phyloP scores from a whole-genome alignment of 108 stramenopile species.

The Aurantiochytrium sp. region DNA sequence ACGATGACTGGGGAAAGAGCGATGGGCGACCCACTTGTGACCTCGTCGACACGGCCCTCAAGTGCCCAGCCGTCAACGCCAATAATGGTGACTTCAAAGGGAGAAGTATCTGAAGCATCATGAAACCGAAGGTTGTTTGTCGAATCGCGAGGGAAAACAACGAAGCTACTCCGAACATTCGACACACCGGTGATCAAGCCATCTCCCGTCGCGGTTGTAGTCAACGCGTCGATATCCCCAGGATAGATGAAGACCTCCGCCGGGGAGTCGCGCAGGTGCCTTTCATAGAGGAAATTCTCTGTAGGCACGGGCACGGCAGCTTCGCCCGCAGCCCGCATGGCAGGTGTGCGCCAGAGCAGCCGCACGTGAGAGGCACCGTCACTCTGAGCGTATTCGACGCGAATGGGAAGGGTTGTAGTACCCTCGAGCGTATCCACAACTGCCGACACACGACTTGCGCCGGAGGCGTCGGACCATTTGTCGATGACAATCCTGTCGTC shows the following conservation, averaged over 20 bases:
- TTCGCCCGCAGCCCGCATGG: not conserved
- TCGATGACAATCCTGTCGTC: slow-evolving; percentile 41
- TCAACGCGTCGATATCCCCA: slow-evolving; percentile 25
- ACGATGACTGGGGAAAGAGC: not conserved
- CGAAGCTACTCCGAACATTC: slow-evolving; percentile 49
- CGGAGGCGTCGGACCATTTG: not conserved
- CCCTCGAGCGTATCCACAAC: not conserved
- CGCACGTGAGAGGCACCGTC: slow-evolving; percentile 41
- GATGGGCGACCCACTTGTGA: not conserved
- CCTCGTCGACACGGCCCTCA: slow-evolving; percentile 51
- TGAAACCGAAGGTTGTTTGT: slow-evolving; percentile 54
- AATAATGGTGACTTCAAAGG: slow-evolving; percentile 44
- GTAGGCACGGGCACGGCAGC: slow-evolving; percentile 39
- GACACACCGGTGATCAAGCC: slow-evolving; percentile 52
- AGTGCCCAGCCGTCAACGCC: slow-evolving; percentile 65
- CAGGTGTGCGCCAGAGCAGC: slow-evolving; percentile 38
- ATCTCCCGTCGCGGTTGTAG: slow-evolving; percentile 45
- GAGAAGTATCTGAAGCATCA: slow-evolving; percentile 42
- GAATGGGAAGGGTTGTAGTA: slow-evolving; percentile 34
- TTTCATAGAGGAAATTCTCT: slow-evolving; percentile 42
- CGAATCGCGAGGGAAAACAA: slow-evolving; percentile 50
- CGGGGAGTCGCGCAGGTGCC: slow-evolving; percentile 43
- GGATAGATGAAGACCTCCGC: slow-evolving; percentile 32
- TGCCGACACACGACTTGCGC: not conserved
- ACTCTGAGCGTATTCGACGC: slow-evolving; percentile 45